Evolutionary conservation across 1,139 yeast genomes (phyloP), one percentile per base, ranked within the genome.

Genomic region (Candida sp.): DNA sequence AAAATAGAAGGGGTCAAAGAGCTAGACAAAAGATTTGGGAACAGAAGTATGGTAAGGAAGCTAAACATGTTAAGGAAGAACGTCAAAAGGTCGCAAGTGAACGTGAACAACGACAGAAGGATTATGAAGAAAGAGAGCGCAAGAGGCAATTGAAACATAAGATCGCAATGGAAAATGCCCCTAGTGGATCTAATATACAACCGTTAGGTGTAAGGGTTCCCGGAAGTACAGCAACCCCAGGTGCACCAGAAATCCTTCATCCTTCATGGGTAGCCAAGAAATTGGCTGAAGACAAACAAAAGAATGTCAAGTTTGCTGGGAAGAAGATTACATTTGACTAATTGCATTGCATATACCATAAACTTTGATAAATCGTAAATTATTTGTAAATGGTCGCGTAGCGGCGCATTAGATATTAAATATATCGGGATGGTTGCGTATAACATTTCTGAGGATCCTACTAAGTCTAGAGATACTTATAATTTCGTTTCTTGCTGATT

Each of bases 1-100:
- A 90, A 56, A 95, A 93, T 62, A 77, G 99, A 65, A 81, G 97
- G 60, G 99, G 99, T 21, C 99, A 95, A 70, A 75, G 98, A 52
- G 99, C 97, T 2, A 82, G 99, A 66, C 95, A 93, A 62, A 86
- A 87, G 69, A 89, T 93, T 43, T 91, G 98, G 97, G 99, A 90
- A 57, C 71, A 78, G 64, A 93, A 93, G 62, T 93, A 75, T 59
- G 99, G 99, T 33, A 64, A 66, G 30, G 72, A 73, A 33, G 99
- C 99, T n/a, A 84, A 82, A 46, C 99, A 95, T 61, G 74, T 90
- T 33, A 73, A 80, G 56, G 77, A 81, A 52, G 86, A 87, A 53
- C 66, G 70, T 11, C 81, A 75, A 41, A 74, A 81, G 38, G 63
- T 69, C 34, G 67, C 67, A 38, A 74, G 75, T 43, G 87, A 81